phyloP scores from a whole-genome alignment of 2,329 filamentous ascomycete species.

The Exutisphaerella laricina region DNA sequence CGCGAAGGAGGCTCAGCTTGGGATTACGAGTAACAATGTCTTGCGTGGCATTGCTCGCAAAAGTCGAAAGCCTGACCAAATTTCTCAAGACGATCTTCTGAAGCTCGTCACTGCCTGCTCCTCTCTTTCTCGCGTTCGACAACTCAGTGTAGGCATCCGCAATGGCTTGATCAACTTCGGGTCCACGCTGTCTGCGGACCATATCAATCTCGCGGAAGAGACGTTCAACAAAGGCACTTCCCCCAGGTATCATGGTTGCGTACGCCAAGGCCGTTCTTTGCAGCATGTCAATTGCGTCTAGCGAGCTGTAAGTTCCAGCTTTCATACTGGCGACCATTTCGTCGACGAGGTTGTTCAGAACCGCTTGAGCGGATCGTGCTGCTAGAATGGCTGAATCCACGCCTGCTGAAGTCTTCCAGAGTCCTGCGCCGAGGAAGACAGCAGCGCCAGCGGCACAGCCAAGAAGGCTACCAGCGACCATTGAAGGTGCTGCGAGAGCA shows the following conservation, averaged over 20 bases:
- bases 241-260: constrained; percentile 25
- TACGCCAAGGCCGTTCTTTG: constrained; percentile 28
- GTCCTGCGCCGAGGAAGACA: constrained; percentile 23
- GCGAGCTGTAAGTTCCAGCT: constrained; percentile 27
- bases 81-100: constrained; percentile 21
- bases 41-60: constrained; percentile 21
- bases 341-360: constrained; percentile 27
- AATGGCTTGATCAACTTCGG: constrained; percentile 25
- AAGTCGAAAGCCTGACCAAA: constrained; percentile 22
- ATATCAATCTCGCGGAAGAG: constrained; percentile 26
- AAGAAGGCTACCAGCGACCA: constrained; percentile 27
- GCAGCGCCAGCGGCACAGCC: constrained; percentile 27
- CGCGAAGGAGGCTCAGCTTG: constrained; percentile 18
- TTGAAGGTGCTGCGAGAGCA: constrained; percentile 19
- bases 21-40: constrained; percentile 29
- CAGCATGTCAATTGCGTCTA: constrained; percentile 29
- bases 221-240: constrained; percentile 24
- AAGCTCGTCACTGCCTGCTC: constrained; percentile 19
- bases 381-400: constrained; percentile 24
- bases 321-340: constrained; percentile 26
- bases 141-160: constrained; percentile 22
- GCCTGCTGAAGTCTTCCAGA: constrained; percentile 26
- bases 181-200: constrained; percentile 23
- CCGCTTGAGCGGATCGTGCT: constrained; percentile 24
- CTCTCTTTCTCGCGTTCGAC: constrained; percentile 17